phyloP scores from a whole-genome alignment of 2,329 filamentous ascomycete species.

The Elsinoe fawcettii region DNA sequence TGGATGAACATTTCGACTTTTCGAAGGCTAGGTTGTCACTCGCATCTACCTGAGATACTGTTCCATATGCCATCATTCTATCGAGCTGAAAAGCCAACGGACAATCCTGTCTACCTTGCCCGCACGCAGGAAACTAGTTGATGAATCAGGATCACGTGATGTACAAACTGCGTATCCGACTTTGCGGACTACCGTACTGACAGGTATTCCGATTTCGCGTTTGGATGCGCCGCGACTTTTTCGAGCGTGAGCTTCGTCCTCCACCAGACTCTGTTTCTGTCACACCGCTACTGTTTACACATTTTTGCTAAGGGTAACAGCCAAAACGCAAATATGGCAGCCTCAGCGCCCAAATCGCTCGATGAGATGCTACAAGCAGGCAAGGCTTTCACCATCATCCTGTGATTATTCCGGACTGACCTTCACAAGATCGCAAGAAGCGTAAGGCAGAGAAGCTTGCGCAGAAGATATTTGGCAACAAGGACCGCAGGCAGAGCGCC shows the following conservation, averaged over 20 bases:
- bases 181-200: background rate
- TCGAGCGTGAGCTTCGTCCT: background rate
- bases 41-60: no score
- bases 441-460: conserved; percentile 67
- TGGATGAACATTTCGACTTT: no score
- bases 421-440: conserved; percentile 53
- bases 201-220: background rate
- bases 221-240: background rate
- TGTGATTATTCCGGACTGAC: conserved; percentile 13
- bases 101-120: no score
- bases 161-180: background rate
- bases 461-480: conserved; percentile 58
- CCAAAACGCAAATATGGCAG: conserved; percentile 11
- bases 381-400: conserved; percentile 22
- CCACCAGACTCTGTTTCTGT: background rate
- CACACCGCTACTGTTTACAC: background rate
- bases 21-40: no score
- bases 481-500: conserved; percentile 49
- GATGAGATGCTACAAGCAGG: conserved; percentile 46
- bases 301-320: background rate
- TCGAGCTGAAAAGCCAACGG: no score
- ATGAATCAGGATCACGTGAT: background rate
- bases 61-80: no score
- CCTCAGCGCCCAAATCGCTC: conserved; percentile 36
- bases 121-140: background rate